Evolutionary conservation across 164 flowering plant genomes (phyloP).

Genomic region (Tetrastigma voinierianum): DNA sequence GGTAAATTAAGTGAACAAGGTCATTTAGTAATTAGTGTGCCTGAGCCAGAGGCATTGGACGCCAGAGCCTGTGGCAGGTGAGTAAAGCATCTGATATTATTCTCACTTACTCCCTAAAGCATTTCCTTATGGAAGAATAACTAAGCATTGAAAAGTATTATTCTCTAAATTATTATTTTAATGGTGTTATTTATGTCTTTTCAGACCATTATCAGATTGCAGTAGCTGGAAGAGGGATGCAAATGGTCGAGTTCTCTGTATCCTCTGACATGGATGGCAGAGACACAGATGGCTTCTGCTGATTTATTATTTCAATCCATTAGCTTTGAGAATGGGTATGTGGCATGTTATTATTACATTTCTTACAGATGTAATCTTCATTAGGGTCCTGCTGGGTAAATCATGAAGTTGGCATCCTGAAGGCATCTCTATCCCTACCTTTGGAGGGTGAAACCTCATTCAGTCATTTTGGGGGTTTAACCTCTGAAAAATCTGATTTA

Average conservation of each 20-base stretch:
- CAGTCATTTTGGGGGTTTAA: not conserved
- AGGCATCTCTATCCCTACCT: not conserved
- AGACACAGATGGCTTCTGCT: conserved; percentile 11
- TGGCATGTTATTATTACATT: not conserved
- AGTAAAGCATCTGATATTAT: conserved; percentile 12
- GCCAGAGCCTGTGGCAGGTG: conserved; percentile 66
- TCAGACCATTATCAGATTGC: conserved; percentile 84
- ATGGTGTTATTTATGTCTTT: conserved; percentile 9
- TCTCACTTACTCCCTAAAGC: not conserved
- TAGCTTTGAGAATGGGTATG: not conserved
- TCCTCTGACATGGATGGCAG: conserved; percentile 11
- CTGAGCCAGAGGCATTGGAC: conserved; percentile 93
- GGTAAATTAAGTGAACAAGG: conserved; percentile 59
- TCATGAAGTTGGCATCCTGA: not conserved
- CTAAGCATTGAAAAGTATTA: not conserved
- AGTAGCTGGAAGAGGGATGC: conserved; percentile 98
- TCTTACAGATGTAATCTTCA: not conserved
- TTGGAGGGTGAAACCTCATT: not conserved
- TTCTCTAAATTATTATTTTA: not conserved
- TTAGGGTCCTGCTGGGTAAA: not conserved
- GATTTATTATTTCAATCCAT: not conserved
- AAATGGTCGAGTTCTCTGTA: conserved; percentile 67
- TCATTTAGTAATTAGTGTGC: conserved; percentile 68
- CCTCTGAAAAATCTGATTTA: not conserved
- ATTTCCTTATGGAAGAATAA: not conserved